Percentiles rank a stretch among this genome's conserved stretches.
phyloP scores from a whole-genome alignment of 371 early-diverging fungal species.

The Chytridium lagenaria region DNA sequence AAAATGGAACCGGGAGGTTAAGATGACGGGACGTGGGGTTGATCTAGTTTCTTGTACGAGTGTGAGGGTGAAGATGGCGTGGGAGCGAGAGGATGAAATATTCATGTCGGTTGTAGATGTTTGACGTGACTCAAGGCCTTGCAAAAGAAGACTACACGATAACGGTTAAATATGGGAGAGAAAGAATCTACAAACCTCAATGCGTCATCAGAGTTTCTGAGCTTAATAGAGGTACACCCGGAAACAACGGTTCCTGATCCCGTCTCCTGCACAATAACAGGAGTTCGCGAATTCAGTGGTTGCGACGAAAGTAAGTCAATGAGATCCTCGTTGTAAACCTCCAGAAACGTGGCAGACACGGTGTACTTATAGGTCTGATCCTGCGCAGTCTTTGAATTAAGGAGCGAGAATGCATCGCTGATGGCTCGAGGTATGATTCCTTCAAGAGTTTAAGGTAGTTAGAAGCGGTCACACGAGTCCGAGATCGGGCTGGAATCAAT shows the following conservation, averaged over 20 bases:
- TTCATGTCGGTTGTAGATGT: conserved; percentile 97
- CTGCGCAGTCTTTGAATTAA: background rate
- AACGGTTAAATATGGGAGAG: background rate
- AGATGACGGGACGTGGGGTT: conserved; percentile 2
- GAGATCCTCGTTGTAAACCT: conserved; percentile 66
- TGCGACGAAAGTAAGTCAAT: conserved; percentile 36
- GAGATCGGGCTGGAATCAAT: background rate
- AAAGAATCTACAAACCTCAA: conserved; percentile 57
- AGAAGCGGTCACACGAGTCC: background rate
- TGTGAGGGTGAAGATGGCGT: conserved; percentile 92
- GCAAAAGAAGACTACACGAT: conserved; percentile 16
- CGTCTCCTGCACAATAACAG: conserved; percentile 78
- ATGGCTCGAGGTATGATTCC: conserved; percentile 91
- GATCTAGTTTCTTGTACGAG: conserved; percentile 45
- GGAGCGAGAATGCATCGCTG: conserved; percentile 67
- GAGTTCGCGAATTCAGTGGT: background rate
- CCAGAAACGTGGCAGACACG: conserved; percentile 50
- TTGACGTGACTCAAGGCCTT: conserved; percentile 73
- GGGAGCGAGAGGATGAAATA: conserved; percentile 91
- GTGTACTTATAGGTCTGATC: conserved; percentile 28
- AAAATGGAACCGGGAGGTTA: conserved; percentile 92
- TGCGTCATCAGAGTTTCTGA: conserved; percentile 73
- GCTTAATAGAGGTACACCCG: conserved; percentile 77
- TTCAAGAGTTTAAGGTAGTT: background rate
- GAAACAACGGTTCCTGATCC: conserved; percentile 80